Conservation (phyloP, 2,329 filamentous ascomycete species). For the Rhynchosporium secalis region DNA sequence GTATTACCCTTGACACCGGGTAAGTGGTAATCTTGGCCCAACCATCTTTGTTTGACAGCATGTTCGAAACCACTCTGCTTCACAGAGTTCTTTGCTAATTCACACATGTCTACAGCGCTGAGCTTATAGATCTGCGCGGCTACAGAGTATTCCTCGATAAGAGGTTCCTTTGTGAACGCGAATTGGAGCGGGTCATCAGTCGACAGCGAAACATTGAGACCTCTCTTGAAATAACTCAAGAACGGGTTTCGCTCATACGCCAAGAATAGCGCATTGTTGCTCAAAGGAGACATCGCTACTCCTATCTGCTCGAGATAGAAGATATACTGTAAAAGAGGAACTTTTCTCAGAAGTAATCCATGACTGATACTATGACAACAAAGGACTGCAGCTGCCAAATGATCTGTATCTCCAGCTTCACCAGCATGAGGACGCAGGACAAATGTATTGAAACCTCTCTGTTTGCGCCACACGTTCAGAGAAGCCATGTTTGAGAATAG, state of each 20-base stretch:
- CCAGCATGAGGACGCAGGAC: conserved; percentile 91
- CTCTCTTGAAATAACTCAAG: conserved; percentile 90
- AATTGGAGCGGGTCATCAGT: conserved; percentile 98
- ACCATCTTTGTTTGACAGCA: conserved; percentile 86
- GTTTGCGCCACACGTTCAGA: conserved; percentile 87
- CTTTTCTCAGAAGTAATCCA: conserved; percentile 87
- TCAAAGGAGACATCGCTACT: conserved; percentile 98
- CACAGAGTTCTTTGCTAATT: conserved; percentile 94
- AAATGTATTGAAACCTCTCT: conserved; percentile 94
- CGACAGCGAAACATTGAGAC: conserved; percentile 91
- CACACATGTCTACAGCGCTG: conserved; percentile 96
- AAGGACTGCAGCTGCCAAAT: conserved; percentile 85
- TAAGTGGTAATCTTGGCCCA: conserved; percentile 74
- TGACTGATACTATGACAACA: conserved; percentile 98
- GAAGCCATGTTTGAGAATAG: conserved; percentile 92
- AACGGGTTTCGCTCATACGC: conserved; percentile 98
- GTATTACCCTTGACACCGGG: conserved; percentile 84
- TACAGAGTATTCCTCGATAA: conserved; percentile 98
- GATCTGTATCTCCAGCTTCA: conserved; percentile 95
- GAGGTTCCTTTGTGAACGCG: conserved; percentile 94
- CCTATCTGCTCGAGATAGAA: conserved; percentile 98
- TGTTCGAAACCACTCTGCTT: conserved; percentile 92
- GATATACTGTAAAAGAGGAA: conserved; percentile 91
- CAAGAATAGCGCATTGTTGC: conserved; percentile 95
- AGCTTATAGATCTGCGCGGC: conserved; percentile 99